Evolutionary conservation across 2,329 filamentous ascomycete species (phyloP), one percentile per base, ranked within the genome.

Genomic region (Penicillium sp.): DNA sequence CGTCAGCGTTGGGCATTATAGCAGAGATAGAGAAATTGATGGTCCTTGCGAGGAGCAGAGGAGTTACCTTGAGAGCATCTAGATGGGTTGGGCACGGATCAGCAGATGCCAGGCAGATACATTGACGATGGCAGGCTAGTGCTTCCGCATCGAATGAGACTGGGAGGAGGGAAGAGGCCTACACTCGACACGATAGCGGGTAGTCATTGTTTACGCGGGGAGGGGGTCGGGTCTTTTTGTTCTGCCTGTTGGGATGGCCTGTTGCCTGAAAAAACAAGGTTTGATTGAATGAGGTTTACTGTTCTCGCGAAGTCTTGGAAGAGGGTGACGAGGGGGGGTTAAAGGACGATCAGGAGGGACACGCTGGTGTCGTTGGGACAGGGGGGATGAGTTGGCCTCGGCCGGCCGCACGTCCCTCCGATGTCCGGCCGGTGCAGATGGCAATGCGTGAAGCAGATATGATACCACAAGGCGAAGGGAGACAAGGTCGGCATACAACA

Each of bases 141-240:
- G 29, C 13, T 18, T 43, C 13, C 1, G 13, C 4, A 26, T 13
- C 28, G 11, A 26, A 47, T 13, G 5, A 48, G 18, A 26, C 35
- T 34, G 34, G 9, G 9, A n/a, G 36, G 8, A 38, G 37, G 7
- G 7, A 7, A 32, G 11, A 11, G 5, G 72, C 82, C 72, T 69
- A 88, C 85, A 90, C 73, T 90, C 86, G 55, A 90, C 86, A 52
- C 73, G 68, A 53, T 76, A 76, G 39, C 73, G 64, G 37, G 73
- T 75, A 1, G 73, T 76, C 73, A 76, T 73, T 40, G 38, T 45
- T 39, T 12, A n/a, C 29, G 18, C 29, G 34, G 7, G 29, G 27
- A 35, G 35, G 28, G 24, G 36, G 25, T 43, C 25, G 24, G 3
- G 4, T 18, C 18, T 18, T 18, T 18, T 18, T 18, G 1, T 18